Evolutionary conservation across 148 eudicot genomes (phyloP), one percentile per base, ranked within the genome.

Genomic region (Chenopodium quinoa): DNA sequence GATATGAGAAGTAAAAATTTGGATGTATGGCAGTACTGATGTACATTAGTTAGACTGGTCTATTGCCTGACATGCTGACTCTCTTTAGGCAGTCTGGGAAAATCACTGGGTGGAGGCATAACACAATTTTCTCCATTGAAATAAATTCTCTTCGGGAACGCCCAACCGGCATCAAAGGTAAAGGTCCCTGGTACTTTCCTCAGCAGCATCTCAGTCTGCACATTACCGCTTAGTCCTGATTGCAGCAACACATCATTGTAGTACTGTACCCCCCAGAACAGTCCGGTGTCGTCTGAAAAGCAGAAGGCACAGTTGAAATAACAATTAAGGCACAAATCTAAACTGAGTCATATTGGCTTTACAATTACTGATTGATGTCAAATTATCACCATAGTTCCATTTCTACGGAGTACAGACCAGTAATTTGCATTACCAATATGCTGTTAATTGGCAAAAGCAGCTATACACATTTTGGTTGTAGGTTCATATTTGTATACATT

Each of bases 91-190:
- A 95, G 89, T 63, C 86, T 87, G 0, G 98, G 97, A 69, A 87
- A 95, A 20, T 92, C 86, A 79, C 83, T 82, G 5, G 99, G 98
- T 19, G 86, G 87, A 19, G 99, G 97, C 97, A 93, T 88, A 0
- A 93, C 99, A 86, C 99, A 95, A 32, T 91, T 91, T 9, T 95
- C 89, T 0, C 99, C 99, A 70, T 93, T 92, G 85, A 93, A 95
- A 27, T 91, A 88, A 44, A 95, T 85, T 81, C 88, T 92, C 75
- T 93, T 88, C 0, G 99, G 99, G 84, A 95, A 95, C 14, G 88
- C 89, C 99, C 99, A 95, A 23, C 99, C 99, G 3, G 89, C 89
- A 16, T 79, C 84, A 71, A 95, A 95, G 16, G 91, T 91, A 76
- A 95, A 95, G 27, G 52, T 52, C 22, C 85, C 90, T 1, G 81